A percentile compares a stretch with the other conserved stretches of the same genome.
These are phyloP conservation scores for Amphirosellinia nigrospora DNA, from an alignment of 495 filamentous ascomycete genomes.

Conservation along the genomic window DNA sequence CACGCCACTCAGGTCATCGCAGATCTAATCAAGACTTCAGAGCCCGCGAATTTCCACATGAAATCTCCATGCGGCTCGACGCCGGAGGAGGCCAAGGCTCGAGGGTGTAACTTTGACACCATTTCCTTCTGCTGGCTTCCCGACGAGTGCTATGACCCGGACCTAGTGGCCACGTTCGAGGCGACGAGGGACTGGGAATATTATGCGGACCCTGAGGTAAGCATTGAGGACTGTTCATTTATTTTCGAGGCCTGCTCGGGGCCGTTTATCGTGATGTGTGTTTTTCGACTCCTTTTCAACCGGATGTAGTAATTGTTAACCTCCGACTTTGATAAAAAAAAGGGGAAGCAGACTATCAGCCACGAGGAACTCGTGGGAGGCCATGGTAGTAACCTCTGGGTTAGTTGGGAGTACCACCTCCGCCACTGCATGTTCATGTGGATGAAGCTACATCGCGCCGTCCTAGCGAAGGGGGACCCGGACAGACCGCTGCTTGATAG, in stretches of 20 bases:
- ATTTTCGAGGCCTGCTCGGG: neutral
- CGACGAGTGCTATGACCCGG: conserved; percentile 37
- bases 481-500: conserved; percentile 26
- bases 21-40: neutral
- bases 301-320: neutral
- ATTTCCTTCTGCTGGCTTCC: conserved; percentile 41
- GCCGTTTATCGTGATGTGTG: too few relatives aligned
- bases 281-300: neutral
- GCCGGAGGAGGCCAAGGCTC: conserved; percentile 29
- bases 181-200: conserved; percentile 24
- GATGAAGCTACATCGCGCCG: conserved; percentile 42
- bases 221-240: neutral
- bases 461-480: neutral
- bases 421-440: conserved; percentile 45
- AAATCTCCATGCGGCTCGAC: conserved; percentile 30
- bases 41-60: conserved; percentile 14
- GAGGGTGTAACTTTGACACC: conserved; percentile 38
- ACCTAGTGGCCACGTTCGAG: conserved; percentile 25
- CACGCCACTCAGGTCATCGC: conserved; percentile 4
- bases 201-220: conserved; percentile 20
- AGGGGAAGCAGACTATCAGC: conserved; percentile 20
- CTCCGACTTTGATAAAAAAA: conserved; percentile 11
- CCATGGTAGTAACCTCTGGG: conserved; percentile 30
- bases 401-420: conserved; percentile 45
- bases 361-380: conserved; percentile 15